phyloP scores from a whole-genome alignment of 371 early-diverging fungal species.

The Mortierella sp. region DNA sequence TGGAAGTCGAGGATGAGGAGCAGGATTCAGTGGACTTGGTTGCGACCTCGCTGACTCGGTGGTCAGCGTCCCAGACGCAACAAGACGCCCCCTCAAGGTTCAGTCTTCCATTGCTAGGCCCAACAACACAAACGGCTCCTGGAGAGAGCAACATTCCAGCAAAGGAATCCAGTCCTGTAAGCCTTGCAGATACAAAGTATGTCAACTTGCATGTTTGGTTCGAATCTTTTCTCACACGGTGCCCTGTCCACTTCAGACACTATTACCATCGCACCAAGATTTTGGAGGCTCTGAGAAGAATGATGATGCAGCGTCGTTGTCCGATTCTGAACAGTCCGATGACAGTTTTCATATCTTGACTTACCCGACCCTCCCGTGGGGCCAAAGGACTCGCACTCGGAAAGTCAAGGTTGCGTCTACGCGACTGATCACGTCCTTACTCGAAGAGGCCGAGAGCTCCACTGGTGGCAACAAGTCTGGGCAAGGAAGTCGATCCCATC shows the following conservation, averaged over 20 bases:
- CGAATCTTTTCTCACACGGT: too few relatives aligned
- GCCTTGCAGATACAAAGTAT: too few relatives aligned
- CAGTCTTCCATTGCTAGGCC: background rate
- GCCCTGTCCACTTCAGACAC: too few relatives aligned
- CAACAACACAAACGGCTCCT: background rate
- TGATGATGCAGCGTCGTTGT: too few relatives aligned
- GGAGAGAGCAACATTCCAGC: background rate
- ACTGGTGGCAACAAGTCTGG: background rate
- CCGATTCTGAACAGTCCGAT: background rate
- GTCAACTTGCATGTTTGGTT: too few relatives aligned
- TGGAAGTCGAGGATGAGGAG: too few relatives aligned
- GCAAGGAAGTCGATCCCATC: background rate
- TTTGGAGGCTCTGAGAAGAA: too few relatives aligned
- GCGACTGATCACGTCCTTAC: constrained; percentile 10
- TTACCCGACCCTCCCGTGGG: constrained; percentile 14
- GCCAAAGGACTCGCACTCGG: background rate
- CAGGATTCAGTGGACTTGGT: background rate
- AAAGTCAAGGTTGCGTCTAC: background rate
- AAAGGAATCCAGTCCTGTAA: background rate
- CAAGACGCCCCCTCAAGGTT: background rate
- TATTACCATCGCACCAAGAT: too few relatives aligned
- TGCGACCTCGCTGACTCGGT: background rate
- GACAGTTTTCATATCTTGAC: constrained; percentile 2
- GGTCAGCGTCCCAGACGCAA: background rate
- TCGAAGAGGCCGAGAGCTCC: background rate